Percentiles rank a stretch among this genome's conserved stretches.
phyloP scores from a whole-genome alignment of 305 asterid genomes.

The Solanum hybrid region DNA sequence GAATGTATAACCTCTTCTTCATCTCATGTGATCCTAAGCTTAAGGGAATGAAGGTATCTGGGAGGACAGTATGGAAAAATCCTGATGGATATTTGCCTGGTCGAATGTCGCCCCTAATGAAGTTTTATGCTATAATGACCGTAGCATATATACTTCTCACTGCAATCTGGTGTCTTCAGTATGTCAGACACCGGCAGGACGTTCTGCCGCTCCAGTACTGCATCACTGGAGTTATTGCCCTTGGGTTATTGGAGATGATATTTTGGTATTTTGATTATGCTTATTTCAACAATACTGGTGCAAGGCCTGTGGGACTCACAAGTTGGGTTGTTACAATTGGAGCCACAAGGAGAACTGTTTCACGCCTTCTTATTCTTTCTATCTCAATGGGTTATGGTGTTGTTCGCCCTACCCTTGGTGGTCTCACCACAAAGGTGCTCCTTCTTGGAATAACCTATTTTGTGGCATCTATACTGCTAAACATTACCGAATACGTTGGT shows the following conservation, averaged over 20 bases:
- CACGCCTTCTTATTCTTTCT: slow-evolving; percentile 78
- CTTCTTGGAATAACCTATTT: slow-evolving; percentile 75
- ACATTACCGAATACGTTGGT: slow-evolving; percentile 83
- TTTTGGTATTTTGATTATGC: slow-evolving; percentile 94
- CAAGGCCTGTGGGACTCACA: slow-evolving; percentile 83
- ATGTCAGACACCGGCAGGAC: slow-evolving; percentile 68
- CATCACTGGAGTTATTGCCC: slow-evolving; percentile 76
- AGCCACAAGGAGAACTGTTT: slow-evolving; percentile 65
- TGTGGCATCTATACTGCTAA: slow-evolving; percentile 71
- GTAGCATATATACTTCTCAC: slow-evolving; percentile 55
- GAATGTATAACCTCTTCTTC: slow-evolving; percentile 96
- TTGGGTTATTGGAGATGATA: slow-evolving; percentile 83
- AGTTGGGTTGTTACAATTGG: slow-evolving; percentile 91
- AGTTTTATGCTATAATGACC: slow-evolving; percentile 67
- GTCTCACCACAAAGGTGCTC: slow-evolving; percentile 82
- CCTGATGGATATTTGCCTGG: slow-evolving; percentile 95
- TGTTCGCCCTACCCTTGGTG: slow-evolving; percentile 96
- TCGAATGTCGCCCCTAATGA: slow-evolving; percentile 89
- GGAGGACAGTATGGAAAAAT: slow-evolving; percentile 86
- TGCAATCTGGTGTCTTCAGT: slow-evolving; percentile 78
- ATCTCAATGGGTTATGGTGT: slow-evolving; percentile 98
- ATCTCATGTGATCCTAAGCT: slow-evolving; percentile 87
- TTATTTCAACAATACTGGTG: slow-evolving; percentile 73
- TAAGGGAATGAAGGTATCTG: slow-evolving; percentile 70
- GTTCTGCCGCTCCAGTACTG: slow-evolving; percentile 85